Conservation (phyloP, 495 filamentous ascomycete species). For the Tetracladium setigerum region DNA sequence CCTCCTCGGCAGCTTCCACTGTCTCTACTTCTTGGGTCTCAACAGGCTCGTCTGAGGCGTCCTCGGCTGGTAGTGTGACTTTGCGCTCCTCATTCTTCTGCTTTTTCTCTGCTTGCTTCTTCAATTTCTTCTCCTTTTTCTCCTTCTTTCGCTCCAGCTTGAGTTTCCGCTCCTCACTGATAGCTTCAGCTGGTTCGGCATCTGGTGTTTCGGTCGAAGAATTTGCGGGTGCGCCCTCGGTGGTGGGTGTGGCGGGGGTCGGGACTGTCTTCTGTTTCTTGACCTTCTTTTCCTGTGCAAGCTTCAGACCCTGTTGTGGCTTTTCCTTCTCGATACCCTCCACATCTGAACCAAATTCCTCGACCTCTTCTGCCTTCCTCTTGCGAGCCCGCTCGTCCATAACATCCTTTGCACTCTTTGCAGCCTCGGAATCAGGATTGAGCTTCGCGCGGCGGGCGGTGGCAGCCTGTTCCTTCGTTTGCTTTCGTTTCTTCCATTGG, state of each 20-base stretch:
- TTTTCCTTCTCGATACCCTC: constrained; percentile 42
- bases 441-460: constrained; percentile 75
- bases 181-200: background rate
- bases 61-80: constrained; percentile 15
- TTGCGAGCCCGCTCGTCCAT: constrained; percentile 77
- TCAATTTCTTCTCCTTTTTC: constrained; percentile 20
- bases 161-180: constrained; percentile 7
- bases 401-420: constrained; percentile 74
- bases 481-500: constrained; percentile 83
- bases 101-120: constrained; percentile 22
- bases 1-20: constrained; percentile 23
- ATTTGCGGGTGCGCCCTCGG: background rate
- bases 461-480: constrained; percentile 74
- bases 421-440: constrained; percentile 59
- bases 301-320: constrained; percentile 45
- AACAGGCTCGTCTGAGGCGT: constrained; percentile 25
- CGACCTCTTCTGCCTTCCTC: constrained; percentile 49
- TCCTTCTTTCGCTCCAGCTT: constrained; percentile 23
- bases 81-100: constrained; percentile 33
- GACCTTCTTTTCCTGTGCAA: constrained; percentile 15
- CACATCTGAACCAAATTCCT: constrained; percentile 27
- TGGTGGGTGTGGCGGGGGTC: background rate
- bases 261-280: constrained; percentile 21
- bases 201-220: background rate
- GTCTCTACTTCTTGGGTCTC: constrained; percentile 23